Evolutionary conservation across 345 rosid species (phyloP).

Genomic region (Citrus sinensis): DVS_A1.0 CM039164.1:17489501-17490000

Average conservation of each 20-base stretch:
- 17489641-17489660: constrained; percentile 12
- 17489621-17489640: constrained; percentile 18
- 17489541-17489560: constrained; percentile 75
- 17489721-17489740: constrained; percentile 69
- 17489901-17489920: background rate
- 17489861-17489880: background rate
- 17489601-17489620: constrained; percentile 29
- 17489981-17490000: background rate
- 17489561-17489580: constrained; percentile 55
- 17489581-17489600: constrained; percentile 62
- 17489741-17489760: constrained; percentile 80
- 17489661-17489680: background rate
- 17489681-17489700: constrained; percentile 57
- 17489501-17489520: background rate
- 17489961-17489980: background rate
- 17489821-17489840: background rate
- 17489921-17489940: background rate
- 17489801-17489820: constrained; percentile 9
- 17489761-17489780: constrained; percentile 29
- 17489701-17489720: constrained; percentile 56
- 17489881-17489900: background rate
- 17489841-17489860: background rate
- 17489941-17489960: background rate
- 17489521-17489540: constrained; percentile 42
- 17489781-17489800: constrained; percentile 10